Conservation (phyloP, 345 rosid genomes). For the Linum trigynum region DNA sequence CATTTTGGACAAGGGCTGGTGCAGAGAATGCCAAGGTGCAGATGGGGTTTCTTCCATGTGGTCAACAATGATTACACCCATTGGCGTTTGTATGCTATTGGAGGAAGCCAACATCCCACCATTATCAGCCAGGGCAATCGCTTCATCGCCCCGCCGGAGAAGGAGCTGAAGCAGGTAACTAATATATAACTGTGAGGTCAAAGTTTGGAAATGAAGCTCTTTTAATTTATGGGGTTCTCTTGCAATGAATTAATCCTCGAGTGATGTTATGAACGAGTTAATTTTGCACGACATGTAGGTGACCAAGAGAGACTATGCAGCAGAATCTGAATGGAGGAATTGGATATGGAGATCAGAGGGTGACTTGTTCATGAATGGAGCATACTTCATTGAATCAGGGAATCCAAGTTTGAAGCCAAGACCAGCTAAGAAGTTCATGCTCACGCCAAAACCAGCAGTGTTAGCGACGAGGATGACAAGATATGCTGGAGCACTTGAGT, state of each 20-base stretch:
- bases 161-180: conserved; percentile 13
- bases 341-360: conserved; percentile 28
- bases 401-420: neutral
- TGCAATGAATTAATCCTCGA: neutral
- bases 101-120: conserved; percentile 27
- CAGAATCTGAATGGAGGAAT: conserved; percentile 15
- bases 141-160: conserved; percentile 17
- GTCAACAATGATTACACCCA: conserved; percentile 30
- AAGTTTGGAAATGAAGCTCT: neutral
- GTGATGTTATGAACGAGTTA: neutral
- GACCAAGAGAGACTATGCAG: conserved; percentile 26
- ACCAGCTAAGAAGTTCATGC: conserved; percentile 14
- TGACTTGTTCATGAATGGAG: conserved; percentile 24
- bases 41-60: conserved; percentile 32
- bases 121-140: conserved; percentile 27
- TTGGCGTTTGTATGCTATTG: conserved; percentile 27
- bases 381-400: conserved; percentile 22
- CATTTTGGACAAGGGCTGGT: conserved; percentile 30
- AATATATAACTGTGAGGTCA: neutral
- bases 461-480: conserved; percentile 19
- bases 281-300: neutral
- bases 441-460: conserved; percentile 12
- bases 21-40: conserved; percentile 30
- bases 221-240: neutral
- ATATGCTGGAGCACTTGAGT: conserved; percentile 18